Conservation (phyloP, 1,284 basidiomycete species). For the Cryptococcus sp. region DNA sequence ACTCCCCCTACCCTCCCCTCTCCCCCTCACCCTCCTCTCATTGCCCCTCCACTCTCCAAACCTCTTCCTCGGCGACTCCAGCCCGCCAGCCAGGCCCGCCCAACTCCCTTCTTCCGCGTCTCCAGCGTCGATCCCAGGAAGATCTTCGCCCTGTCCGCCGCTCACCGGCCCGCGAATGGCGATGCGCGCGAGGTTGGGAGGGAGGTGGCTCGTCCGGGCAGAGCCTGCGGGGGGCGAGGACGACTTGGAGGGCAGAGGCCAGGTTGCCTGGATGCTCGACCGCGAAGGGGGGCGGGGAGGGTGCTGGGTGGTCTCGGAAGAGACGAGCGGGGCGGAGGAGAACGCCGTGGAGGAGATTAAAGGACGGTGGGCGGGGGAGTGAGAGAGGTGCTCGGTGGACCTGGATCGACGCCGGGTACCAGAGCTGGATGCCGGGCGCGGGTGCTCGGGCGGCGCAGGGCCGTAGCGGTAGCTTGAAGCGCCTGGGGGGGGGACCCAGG, state of each 20-base stretch:
- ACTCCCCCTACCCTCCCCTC: no score
- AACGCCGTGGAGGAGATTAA: not conserved
- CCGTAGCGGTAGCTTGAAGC: no score
- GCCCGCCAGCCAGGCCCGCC: no score
- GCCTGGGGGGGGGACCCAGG: no score
- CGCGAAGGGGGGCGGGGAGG: not conserved
- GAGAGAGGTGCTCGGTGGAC: no score
- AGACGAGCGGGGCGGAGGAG: not conserved
- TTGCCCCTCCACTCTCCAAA: no score
- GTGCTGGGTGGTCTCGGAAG: not conserved
- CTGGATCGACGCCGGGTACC: no score
- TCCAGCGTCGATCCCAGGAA: not conserved
- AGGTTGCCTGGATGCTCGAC: not conserved
- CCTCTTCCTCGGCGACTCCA: no score
- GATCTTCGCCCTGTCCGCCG: not conserved
- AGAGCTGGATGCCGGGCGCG: no score
- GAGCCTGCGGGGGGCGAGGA: not conserved
- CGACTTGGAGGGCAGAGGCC: not conserved
- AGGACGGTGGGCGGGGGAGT: not conserved
- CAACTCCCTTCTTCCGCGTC: no score
- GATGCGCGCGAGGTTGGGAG: slow-evolving; percentile 1
- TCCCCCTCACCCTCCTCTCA: no score
- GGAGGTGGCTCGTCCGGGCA: not conserved
- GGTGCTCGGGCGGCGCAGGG: no score
- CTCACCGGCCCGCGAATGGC: slow-evolving; percentile 1